phyloP scores from a whole-genome alignment of 2,329 filamentous ascomycete genomes.

The Erysiphe pulchra region DNA sequence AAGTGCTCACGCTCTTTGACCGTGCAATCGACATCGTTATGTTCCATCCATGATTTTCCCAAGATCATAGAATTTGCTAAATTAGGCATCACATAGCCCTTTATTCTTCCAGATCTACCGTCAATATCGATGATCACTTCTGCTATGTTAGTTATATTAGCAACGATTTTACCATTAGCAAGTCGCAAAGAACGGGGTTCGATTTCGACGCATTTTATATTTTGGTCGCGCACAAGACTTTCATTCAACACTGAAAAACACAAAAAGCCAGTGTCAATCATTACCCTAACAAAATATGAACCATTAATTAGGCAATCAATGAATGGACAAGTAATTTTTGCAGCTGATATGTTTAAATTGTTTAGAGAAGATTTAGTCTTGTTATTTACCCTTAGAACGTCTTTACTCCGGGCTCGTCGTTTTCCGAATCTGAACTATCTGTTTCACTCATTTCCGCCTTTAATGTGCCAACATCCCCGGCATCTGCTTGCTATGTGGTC shows the following conservation, averaged over 20 bases:
- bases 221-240: constrained; percentile 1
- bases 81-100: background rate
- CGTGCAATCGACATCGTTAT: too few relatives aligned
- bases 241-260: background rate
- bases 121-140: background rate
- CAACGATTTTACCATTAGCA: background rate
- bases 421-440: background rate
- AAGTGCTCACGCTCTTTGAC: too few relatives aligned
- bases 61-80: background rate
- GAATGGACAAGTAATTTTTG: background rate
- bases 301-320: background rate
- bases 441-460: background rate
- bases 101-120: background rate
- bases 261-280: background rate
- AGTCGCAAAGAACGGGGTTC: background rate
- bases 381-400: background rate
- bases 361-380: background rate
- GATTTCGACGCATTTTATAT: background rate
- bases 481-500: background rate
- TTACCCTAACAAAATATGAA: background rate
- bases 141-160: background rate
- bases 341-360: background rate
- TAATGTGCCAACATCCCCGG: background rate
- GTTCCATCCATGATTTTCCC: background rate
- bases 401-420: background rate